These are phyloP conservation scores for Metschnikowia sp. DNA, from an alignment of 805 yeast species.

Conservation along the genomic window DNA sequence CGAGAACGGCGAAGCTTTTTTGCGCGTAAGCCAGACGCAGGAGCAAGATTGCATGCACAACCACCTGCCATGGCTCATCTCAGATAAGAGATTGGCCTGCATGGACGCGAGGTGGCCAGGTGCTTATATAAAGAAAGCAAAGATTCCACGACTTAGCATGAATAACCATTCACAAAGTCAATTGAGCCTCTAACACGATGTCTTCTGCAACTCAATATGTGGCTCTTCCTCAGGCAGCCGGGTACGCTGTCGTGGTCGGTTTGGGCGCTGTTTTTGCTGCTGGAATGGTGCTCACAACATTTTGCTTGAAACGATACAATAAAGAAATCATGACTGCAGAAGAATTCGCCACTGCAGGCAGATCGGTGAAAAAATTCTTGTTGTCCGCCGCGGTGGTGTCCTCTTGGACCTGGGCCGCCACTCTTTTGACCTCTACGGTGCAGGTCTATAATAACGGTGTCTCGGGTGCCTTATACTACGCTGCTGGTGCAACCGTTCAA, in stretches of 20 bases:
- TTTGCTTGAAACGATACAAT: constrained; percentile 70
- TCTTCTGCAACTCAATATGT: constrained; percentile 18
- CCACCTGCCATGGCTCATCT: background rate
- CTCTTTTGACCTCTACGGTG: constrained; percentile 65
- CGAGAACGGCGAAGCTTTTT: background rate
- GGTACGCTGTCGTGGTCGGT: constrained; percentile 85
- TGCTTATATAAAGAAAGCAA: background rate
- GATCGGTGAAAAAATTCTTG: constrained; percentile 80
- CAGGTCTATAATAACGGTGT: constrained; percentile 77
- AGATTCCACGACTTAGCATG: background rate
- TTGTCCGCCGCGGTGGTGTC: constrained; percentile 89
- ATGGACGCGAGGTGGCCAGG: background rate
- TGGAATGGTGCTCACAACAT: constrained; percentile 78
- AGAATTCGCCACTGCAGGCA: constrained; percentile 90
- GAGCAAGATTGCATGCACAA: background rate
- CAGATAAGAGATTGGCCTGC: constrained; percentile 9
- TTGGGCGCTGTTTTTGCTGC: constrained; percentile 75
- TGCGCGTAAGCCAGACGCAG: background rate
- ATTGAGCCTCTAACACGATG: constrained; percentile 8
- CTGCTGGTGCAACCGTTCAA: constrained; percentile 89
- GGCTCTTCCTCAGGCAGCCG: constrained; percentile 70
- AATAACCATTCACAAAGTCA: background rate
- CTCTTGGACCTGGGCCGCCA: constrained; percentile 80
- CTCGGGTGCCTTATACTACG: constrained; percentile 78
- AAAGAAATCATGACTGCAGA: constrained; percentile 87